Conservation (phyloP, 331 rosid species). For the Arachis monticola region DNA sequence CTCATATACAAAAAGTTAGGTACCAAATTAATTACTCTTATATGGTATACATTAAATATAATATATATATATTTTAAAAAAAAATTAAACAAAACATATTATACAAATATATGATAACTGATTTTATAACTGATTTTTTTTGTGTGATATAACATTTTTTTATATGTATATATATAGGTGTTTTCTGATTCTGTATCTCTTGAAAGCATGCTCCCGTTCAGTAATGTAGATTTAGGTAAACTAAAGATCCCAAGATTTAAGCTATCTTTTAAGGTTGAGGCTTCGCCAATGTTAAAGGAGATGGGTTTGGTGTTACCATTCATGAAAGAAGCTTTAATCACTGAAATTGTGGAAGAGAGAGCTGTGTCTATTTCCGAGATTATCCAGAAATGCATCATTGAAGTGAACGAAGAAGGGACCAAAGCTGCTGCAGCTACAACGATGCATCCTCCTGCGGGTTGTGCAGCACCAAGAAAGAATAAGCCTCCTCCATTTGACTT, state of each 20-base stretch:
- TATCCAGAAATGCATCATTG: slow-evolving; percentile 60
- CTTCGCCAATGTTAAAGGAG: slow-evolving; percentile 48
- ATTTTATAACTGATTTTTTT: too few relatives aligned
- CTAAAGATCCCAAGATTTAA: slow-evolving; percentile 64
- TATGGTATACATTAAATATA: too few relatives aligned
- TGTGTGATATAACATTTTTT: too few relatives aligned
- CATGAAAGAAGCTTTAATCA: slow-evolving; percentile 54
- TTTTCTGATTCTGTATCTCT: slow-evolving; percentile 60
- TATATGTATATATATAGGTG: background rate
- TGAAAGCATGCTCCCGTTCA: slow-evolving; percentile 46
- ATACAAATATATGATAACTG: too few relatives aligned
- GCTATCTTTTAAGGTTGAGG: slow-evolving; percentile 60
- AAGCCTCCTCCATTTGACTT: slow-evolving; percentile 58
- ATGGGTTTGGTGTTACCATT: slow-evolving; percentile 12
- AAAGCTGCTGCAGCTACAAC: too few relatives aligned
- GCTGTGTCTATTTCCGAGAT: slow-evolving; percentile 54
- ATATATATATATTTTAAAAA: too few relatives aligned
- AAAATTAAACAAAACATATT: too few relatives aligned
- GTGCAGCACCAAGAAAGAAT: too few relatives aligned
- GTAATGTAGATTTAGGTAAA: slow-evolving; percentile 32
- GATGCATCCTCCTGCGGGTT: too few relatives aligned
- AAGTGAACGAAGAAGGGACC: slow-evolving; percentile 78
- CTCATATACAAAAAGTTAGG: too few relatives aligned
- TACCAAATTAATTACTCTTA: too few relatives aligned
- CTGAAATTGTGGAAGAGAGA: slow-evolving; percentile 66